A percentile compares a stretch with the other conserved stretches of the same genome.
Evolutionary conservation across 2,329 filamentous ascomycete species (phyloP).

Genomic region (Harringtonia aguacate): DNA sequence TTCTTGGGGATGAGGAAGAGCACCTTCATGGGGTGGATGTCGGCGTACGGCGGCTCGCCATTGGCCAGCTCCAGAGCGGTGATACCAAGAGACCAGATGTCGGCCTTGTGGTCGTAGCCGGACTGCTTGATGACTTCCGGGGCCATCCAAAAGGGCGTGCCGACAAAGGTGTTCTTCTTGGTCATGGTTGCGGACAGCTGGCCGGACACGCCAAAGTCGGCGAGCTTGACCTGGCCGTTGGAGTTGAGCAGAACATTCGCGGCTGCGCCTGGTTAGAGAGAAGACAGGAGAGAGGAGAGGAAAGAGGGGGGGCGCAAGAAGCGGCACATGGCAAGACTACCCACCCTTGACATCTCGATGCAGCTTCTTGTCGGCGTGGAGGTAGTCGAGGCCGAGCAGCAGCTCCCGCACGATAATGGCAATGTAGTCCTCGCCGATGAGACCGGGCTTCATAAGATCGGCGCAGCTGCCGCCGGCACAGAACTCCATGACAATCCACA

Average conservation of each 20-base stretch:
- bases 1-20: slow-evolving; percentile 95
- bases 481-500: slow-evolving; percentile 99
- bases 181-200: slow-evolving; percentile 97
- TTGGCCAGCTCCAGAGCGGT: slow-evolving; percentile 86
- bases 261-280: slow-evolving; percentile 48
- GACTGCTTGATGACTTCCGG: slow-evolving; percentile 98
- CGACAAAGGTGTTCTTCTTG: slow-evolving; percentile 98
- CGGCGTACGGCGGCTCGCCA: slow-evolving; percentile 87
- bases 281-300: not conserved
- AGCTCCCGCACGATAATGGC: slow-evolving; percentile 89
- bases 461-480: slow-evolving; percentile 95
- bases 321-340: no score
- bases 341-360: slow-evolving; percentile 92
- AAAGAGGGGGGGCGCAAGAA: no score
- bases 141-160: slow-evolving; percentile 99
- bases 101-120: slow-evolving; percentile 94
- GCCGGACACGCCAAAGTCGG: slow-evolving; percentile 93
- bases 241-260: slow-evolving; percentile 85
- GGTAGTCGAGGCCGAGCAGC: slow-evolving; percentile 79
- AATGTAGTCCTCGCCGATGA: slow-evolving; percentile 91
- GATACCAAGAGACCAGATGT: slow-evolving; percentile 95
- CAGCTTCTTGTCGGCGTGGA: slow-evolving; percentile 91
- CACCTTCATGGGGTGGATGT: slow-evolving; percentile 98
- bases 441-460: slow-evolving; percentile 87
- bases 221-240: slow-evolving; percentile 91